Percentiles rank a stretch among this genome's conserved stretches.
phyloP scores from a whole-genome alignment of 352 stramenopile genomes.

The Thraustotheca clavata region DNA sequence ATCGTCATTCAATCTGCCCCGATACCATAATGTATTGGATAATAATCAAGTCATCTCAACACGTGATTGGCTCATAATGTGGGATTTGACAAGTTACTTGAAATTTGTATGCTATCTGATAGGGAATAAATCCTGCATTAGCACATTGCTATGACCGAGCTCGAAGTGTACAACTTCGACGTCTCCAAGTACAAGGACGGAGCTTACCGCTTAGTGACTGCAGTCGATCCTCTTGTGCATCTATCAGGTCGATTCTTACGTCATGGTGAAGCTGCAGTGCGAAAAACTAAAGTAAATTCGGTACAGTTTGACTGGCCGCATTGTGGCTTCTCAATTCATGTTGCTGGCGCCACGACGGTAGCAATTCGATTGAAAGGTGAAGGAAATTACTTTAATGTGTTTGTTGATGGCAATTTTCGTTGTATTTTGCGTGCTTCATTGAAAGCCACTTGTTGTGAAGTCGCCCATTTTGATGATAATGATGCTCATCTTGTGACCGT shows the following conservation, averaged over 20 bases:
- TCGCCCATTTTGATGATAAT: slow-evolving; percentile 24
- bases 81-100: no score
- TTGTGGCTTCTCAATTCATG: slow-evolving; percentile 53
- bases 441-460: slow-evolving; percentile 70
- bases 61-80: no score
- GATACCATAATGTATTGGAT: no score
- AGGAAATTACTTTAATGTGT: slow-evolving; percentile 87
- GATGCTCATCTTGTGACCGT: slow-evolving; percentile 59
- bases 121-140: no score
- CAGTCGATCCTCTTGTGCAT: slow-evolving; percentile 48
- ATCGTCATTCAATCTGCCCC: no score
- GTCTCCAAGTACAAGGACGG: slow-evolving; percentile 68
- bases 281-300: slow-evolving; percentile 77
- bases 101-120: no score
- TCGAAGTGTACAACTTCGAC: slow-evolving; percentile 72
- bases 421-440: slow-evolving; percentile 73
- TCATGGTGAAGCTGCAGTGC: slow-evolving; percentile 44
- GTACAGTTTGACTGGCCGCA: slow-evolving; percentile 82
- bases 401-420: slow-evolving; percentile 60
- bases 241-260: slow-evolving; percentile 68
- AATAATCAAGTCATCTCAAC: no score
- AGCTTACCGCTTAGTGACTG: slow-evolving; percentile 52
- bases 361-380: slow-evolving; percentile 78
- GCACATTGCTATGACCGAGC: neutral
- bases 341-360: slow-evolving; percentile 47